phyloP scores from a whole-genome alignment of 164 flowering plant genomes.

The Echeveria elegans region DNA sequence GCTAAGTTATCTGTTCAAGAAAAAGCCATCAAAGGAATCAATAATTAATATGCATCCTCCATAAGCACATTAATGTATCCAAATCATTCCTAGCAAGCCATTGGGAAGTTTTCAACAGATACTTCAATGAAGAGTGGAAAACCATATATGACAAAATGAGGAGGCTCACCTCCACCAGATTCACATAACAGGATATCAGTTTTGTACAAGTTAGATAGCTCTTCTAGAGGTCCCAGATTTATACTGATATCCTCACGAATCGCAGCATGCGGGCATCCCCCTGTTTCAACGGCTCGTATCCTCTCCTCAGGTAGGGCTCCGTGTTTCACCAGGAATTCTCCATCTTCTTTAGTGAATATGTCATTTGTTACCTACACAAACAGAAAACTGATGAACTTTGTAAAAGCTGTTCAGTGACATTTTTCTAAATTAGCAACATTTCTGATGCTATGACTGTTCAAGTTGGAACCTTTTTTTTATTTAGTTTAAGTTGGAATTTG shows the following conservation, averaged over 20 bases:
- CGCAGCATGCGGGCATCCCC: conserved; percentile 99
- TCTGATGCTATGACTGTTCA: too few relatives aligned
- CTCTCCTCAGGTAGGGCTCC: conserved; percentile 90
- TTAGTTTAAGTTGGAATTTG: too few relatives aligned
- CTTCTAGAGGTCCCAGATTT: conserved; percentile 94
- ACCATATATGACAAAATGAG: background rate
- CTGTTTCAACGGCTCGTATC: conserved; percentile 97
- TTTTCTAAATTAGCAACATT: too few relatives aligned
- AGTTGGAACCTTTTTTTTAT: too few relatives aligned
- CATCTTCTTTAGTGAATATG: conserved; percentile 96
- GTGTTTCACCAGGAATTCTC: conserved; percentile 55
- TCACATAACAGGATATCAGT: conserved; percentile 96
- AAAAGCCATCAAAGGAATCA: too few relatives aligned
- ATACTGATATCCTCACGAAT: conserved; percentile 98
- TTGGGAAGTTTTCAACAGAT: background rate
- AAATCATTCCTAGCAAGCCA: background rate
- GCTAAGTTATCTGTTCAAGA: conserved; percentile 80
- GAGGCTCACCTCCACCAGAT: conserved; percentile 89
- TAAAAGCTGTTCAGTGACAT: too few relatives aligned
- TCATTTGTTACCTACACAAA: conserved; percentile 67
- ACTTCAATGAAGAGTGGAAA: background rate
- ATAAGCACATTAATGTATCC: background rate
- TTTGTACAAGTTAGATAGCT: conserved; percentile 80
- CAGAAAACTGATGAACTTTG: too few relatives aligned
- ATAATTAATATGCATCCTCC: too few relatives aligned